A percentile compares a stretch with the other conserved stretches of the same genome.
phyloP scores from a whole-genome alignment of 176 grass and related monocot species.

The Phoenix roebelenii region DNA sequence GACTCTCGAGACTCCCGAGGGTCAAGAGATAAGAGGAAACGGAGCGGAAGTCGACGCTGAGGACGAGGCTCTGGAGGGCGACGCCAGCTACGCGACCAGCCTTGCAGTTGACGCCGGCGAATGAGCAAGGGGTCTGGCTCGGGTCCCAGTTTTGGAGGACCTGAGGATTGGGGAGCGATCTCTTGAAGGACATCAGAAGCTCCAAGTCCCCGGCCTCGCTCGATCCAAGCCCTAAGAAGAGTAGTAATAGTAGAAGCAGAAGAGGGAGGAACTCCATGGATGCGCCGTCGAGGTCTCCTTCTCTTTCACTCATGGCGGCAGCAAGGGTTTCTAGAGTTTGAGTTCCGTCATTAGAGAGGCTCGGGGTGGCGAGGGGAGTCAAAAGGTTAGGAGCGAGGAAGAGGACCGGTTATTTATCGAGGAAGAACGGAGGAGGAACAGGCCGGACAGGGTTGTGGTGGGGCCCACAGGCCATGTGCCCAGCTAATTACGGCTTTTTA shows the following conservation, averaged over 20 bases:
- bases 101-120: constrained; percentile 8
- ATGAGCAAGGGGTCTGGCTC: constrained; percentile 4
- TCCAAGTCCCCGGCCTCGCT: constrained; percentile 14
- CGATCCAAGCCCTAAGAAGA: background rate
- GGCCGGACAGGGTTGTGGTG: background rate
- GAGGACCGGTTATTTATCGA: constrained; percentile 15
- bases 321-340: background rate
- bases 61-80: background rate
- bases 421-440: background rate
- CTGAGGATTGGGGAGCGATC: constrained; percentile 3
- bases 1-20: constrained; percentile 1
- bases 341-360: background rate
- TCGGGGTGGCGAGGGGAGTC: background rate
- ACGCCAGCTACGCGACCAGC: background rate
- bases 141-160: constrained; percentile 12
- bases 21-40: constrained; percentile 2
- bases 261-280: background rate
- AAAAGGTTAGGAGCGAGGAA: background rate
- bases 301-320: background rate
- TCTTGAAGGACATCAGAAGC: constrained; percentile 14
- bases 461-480: constrained; percentile 3
- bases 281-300: background rate
- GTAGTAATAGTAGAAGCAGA: background rate
- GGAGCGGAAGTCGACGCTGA: constrained; percentile 7
- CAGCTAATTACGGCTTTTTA: background rate